Percentiles rank a stretch among this genome's conserved stretches.
phyloP scores from a whole-genome alignment of 495 filamentous ascomycete genomes.

The Margaritispora aquatica region DNA sequence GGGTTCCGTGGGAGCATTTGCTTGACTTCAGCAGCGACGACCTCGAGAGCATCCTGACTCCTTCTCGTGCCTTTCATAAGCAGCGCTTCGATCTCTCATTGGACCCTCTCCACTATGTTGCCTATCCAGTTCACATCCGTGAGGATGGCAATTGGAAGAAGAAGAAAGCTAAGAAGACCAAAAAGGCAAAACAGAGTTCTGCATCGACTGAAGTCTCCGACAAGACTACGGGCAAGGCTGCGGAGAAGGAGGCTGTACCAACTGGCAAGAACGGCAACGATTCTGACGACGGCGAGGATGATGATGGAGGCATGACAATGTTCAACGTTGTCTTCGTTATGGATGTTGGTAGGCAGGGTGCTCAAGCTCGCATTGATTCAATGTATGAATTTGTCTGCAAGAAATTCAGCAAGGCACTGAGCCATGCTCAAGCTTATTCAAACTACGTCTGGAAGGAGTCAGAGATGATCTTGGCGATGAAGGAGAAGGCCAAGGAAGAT shows the following conservation, averaged over 20 bases:
- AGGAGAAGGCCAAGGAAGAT: slow-evolving; percentile 71
- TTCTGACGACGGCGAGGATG: slow-evolving; percentile 29
- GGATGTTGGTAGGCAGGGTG: slow-evolving; percentile 69
- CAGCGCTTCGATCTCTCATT: slow-evolving; percentile 80
- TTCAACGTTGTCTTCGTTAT: slow-evolving; percentile 95
- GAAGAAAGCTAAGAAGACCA: slow-evolving; percentile 48
- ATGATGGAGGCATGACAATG: slow-evolving; percentile 70
- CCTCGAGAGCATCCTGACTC: slow-evolving; percentile 79
- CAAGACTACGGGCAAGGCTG: neutral
- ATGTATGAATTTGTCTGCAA: slow-evolving; percentile 85
- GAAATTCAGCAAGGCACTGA: slow-evolving; percentile 82
- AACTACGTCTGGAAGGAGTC: slow-evolving; percentile 86
- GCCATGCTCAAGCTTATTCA: slow-evolving; percentile 81
- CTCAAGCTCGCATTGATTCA: slow-evolving; percentile 64
- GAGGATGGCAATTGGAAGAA: slow-evolving; percentile 87
- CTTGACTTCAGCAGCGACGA: slow-evolving; percentile 70
- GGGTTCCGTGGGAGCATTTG: slow-evolving; percentile 70
- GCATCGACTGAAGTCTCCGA: slow-evolving; percentile 3
- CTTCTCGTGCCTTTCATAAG: slow-evolving; percentile 75
- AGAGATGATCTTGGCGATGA: slow-evolving; percentile 66
- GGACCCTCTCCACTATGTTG: slow-evolving; percentile 77
- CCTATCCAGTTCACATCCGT: slow-evolving; percentile 80
- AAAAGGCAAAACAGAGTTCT: slow-evolving; percentile 18
- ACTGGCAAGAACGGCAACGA: slow-evolving; percentile 35
- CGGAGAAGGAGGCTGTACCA: slow-evolving; percentile 18